phyloP scores from a whole-genome alignment of 2,329 filamentous ascomycete genomes.

The Drechslerella coelobrocha region DNA sequence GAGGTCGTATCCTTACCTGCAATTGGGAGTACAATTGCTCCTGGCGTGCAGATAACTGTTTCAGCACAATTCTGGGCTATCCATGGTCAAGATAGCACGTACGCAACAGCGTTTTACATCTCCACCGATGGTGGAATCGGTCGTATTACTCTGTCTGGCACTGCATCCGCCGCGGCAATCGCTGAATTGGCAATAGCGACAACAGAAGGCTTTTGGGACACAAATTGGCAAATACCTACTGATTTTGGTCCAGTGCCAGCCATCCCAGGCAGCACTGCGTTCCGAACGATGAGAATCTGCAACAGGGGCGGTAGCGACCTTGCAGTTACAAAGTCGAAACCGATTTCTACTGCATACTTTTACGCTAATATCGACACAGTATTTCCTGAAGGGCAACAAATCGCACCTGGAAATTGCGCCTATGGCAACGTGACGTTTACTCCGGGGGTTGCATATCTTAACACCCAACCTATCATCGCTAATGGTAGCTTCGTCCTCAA shows the following conservation, averaged over 20 bases:
- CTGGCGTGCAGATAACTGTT: slow-evolving; percentile 56
- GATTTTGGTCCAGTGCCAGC: slow-evolving; percentile 30
- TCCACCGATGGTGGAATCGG: slow-evolving; percentile 58
- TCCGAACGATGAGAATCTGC: slow-evolving; percentile 58
- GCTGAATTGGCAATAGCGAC: slow-evolving; percentile 58
- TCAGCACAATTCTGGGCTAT: slow-evolving; percentile 57
- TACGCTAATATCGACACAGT: slow-evolving; percentile 47
- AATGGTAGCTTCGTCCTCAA: slow-evolving; percentile 59
- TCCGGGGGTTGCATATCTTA: slow-evolving; percentile 45
- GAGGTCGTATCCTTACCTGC: slow-evolving; percentile 56
- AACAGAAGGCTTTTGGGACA: slow-evolving; percentile 58
- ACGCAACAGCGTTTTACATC: slow-evolving; percentile 57
- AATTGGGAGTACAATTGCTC: slow-evolving; percentile 56
- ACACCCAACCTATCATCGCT: slow-evolving; percentile 53
- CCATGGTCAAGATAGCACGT: slow-evolving; percentile 54
- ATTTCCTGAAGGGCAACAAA: slow-evolving; percentile 53
- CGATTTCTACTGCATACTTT: slow-evolving; percentile 33
- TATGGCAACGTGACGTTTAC: slow-evolving; percentile 57
- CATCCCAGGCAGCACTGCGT: slow-evolving; percentile 55
- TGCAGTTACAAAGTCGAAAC: slow-evolving; percentile 59
- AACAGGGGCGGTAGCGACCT: slow-evolving; percentile 59
- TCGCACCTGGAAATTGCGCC: slow-evolving; percentile 56
- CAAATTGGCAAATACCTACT: slow-evolving; percentile 52
- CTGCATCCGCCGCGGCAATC: slow-evolving; percentile 57
- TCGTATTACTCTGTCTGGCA: slow-evolving; percentile 56